Evolutionary conservation across 495 filamentous ascomycete genomes (phyloP).

Genomic region (Cercophora scortea): DNA sequence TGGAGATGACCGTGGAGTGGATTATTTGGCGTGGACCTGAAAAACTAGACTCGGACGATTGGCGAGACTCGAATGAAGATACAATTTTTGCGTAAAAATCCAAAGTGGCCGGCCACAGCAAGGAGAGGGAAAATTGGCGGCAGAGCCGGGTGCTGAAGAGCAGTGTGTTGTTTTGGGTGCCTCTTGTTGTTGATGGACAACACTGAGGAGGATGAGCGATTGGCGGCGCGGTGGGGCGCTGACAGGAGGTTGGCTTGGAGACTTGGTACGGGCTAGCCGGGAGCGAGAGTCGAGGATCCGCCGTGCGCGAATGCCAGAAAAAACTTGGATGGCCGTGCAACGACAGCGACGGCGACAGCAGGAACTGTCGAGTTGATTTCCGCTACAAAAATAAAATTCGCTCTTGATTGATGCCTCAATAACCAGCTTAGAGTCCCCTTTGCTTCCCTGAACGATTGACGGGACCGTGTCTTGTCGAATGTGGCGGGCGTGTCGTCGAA

Average conservation of each 20-base stretch:
- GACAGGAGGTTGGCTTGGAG: slow-evolving; percentile 24
- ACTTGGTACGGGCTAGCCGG: slow-evolving; percentile 1
- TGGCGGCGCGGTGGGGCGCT: slow-evolving; percentile 23
- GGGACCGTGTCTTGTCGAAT: background rate
- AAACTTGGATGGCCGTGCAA: background rate
- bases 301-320: slow-evolving; percentile 1
- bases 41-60: background rate
- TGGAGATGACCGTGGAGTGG: slow-evolving; percentile 3
- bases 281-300: background rate
- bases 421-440: background rate
- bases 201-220: slow-evolving; percentile 18
- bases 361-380: background rate
- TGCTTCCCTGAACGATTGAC: slow-evolving; percentile 8
- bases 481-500: background rate
- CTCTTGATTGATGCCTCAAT: background rate
- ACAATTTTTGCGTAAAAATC: background rate
- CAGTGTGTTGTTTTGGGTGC: slow-evolving; percentile 7
- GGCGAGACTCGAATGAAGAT: background rate
- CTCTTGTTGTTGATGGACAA: slow-evolving; percentile 21
- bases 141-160: slow-evolving; percentile 13
- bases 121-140: background rate
- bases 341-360: background rate
- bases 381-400: background rate
- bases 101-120: slow-evolving; percentile 21
- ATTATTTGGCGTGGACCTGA: background rate